These are phyloP conservation scores for Clonostachys rhizophaga DNA, from an alignment of 2,329 filamentous ascomycete species.

Conservation along the genomic window DNA sequence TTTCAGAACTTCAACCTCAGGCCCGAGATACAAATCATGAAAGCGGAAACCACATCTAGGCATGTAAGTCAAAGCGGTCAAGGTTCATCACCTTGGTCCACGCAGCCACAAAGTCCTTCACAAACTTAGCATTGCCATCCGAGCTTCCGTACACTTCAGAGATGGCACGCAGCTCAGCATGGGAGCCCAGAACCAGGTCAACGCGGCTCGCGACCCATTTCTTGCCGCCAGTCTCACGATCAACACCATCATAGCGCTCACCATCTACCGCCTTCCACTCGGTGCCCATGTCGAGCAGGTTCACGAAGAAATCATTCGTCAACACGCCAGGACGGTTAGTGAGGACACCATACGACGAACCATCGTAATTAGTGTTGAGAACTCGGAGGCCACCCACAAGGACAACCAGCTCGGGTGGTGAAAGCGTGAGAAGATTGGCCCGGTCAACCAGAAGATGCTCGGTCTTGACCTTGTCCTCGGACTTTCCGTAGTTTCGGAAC, in stretches of 20 bases:
- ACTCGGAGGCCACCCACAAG: constrained; percentile 69
- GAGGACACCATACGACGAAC: constrained; percentile 62
- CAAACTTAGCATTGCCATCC: constrained; percentile 59
- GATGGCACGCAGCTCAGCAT: constrained; percentile 67
- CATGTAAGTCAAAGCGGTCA: constrained; percentile 59
- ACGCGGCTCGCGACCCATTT: constrained; percentile 67
- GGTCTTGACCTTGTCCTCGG: constrained; percentile 52
- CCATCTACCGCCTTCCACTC: constrained; percentile 45
- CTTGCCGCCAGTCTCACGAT: constrained; percentile 61
- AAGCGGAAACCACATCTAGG: no score
- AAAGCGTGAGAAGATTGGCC: constrained; percentile 65
- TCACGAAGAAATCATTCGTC: constrained; percentile 80
- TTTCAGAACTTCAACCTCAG: no score
- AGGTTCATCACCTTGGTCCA: constrained; percentile 74
- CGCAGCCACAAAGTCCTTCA: constrained; percentile 64
- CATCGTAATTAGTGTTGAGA: constrained; percentile 67
- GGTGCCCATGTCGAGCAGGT: constrained; percentile 65
- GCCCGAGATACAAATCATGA: no score
- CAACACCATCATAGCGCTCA: constrained; percentile 58
- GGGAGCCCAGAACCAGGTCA: constrained; percentile 68
- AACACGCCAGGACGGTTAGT: constrained; percentile 64
- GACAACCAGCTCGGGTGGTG: constrained; percentile 66
- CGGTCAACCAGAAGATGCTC: constrained; percentile 71
- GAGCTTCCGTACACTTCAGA: constrained; percentile 63
- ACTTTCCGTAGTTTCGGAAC: constrained; percentile 75